Evolutionary conservation across 148 eudicot species (phyloP).

Genomic region (Gaultheria prostrata): DNA sequence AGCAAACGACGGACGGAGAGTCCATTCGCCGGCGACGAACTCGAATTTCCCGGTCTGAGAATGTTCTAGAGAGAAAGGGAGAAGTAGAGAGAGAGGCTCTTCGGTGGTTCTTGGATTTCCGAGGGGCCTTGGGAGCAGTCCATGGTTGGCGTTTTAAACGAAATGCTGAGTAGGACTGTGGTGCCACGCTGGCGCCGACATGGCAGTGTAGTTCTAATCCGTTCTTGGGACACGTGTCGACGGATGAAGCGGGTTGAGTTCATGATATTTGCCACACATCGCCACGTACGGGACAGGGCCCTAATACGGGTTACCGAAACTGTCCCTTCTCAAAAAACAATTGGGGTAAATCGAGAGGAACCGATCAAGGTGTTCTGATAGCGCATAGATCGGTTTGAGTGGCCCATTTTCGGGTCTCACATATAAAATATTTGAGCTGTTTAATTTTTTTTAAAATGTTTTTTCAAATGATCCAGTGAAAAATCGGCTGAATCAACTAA

Average conservation of each 20-base stretch:
- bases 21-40: background rate
- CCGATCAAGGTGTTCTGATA: too few species aligned
- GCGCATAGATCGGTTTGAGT: too few species aligned
- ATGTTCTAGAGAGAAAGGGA: background rate
- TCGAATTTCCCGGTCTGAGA: background rate
- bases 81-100: background rate
- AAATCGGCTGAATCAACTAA: too few species aligned
- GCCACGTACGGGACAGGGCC: slow-evolving; percentile 25
- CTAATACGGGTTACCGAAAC: too few species aligned
- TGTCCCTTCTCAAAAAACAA: too few species aligned
- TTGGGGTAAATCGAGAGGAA: too few species aligned
- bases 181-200: slow-evolving; percentile 15
- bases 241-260: background rate
- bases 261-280: slow-evolving; percentile 4
- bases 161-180: slow-evolving; percentile 22
- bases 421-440: too few species aligned
- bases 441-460: too few species aligned
- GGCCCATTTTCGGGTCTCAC: too few species aligned
- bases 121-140: slow-evolving; percentile 11
- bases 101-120: slow-evolving; percentile 12
- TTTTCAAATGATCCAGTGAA: too few species aligned
- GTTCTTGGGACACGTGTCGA: slow-evolving; percentile 7
- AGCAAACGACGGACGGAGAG: background rate
- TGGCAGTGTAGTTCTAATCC: slow-evolving; percentile 7
- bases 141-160: slow-evolving; percentile 10